These are phyloP conservation scores for Aspergillus pseudotamarii DNA, from an alignment of 2,329 filamentous ascomycete genomes.

Conservation along the genomic window DNA sequence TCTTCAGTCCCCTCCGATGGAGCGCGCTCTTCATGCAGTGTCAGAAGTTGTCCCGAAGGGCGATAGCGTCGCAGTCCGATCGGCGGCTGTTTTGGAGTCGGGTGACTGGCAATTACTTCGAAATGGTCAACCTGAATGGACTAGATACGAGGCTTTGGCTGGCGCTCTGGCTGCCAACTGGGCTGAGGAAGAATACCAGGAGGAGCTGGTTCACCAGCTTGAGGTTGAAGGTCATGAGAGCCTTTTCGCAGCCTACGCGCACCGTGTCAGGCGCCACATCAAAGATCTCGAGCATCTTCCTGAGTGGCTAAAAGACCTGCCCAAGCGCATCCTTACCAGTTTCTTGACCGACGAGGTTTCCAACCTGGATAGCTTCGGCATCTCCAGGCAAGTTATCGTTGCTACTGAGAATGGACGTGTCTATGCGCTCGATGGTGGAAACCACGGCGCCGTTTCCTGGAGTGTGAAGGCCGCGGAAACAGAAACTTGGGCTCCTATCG, in stretches of 20 bases:
- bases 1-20: slow-evolving; percentile 51
- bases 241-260: slow-evolving; percentile 77
- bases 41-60: slow-evolving; percentile 81
- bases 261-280: slow-evolving; percentile 80
- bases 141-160: slow-evolving; percentile 78
- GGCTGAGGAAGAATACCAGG: slow-evolving; percentile 73
- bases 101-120: slow-evolving; percentile 82
- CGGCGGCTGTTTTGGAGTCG: slow-evolving; percentile 66
- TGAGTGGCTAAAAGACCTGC: slow-evolving; percentile 69
- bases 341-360: slow-evolving; percentile 60
- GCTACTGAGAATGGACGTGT: slow-evolving; percentile 79
- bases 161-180: slow-evolving; percentile 78
- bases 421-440: slow-evolving; percentile 76
- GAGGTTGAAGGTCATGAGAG: slow-evolving; percentile 86
- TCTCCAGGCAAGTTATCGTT: slow-evolving; percentile 81
- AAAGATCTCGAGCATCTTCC: slow-evolving; percentile 75
- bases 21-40: slow-evolving; percentile 65
- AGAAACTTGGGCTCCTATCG: slow-evolving; percentile 67
- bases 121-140: slow-evolving; percentile 81
- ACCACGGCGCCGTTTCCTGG: slow-evolving; percentile 76
- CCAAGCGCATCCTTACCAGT: slow-evolving; percentile 67
- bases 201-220: slow-evolving; percentile 76
- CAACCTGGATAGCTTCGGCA: slow-evolving; percentile 69
- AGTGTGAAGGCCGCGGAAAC: slow-evolving; percentile 65
- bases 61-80: slow-evolving; percentile 74